Evolutionary conservation across 2,329 filamentous ascomycete species (phyloP).

Genomic region (Fusarium luffae): DNA sequence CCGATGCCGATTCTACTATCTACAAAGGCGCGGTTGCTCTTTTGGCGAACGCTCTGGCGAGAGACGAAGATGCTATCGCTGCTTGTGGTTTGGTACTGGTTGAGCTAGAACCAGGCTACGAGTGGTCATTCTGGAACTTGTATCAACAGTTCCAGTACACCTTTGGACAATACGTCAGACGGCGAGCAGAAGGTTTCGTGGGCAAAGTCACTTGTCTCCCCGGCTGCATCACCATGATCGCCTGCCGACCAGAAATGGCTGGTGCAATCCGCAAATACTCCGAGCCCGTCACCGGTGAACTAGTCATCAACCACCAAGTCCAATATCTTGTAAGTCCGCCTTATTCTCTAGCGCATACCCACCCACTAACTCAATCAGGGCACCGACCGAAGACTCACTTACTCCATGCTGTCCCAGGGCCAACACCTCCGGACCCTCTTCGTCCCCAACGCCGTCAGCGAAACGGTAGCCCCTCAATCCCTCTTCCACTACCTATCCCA

Average conservation of each 20-base stretch:
- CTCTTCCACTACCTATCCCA: slow-evolving; percentile 50
- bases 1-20: slow-evolving; percentile 38
- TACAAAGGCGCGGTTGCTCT: slow-evolving; percentile 35
- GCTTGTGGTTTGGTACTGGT: slow-evolving; percentile 37
- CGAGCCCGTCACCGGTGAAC: slow-evolving; percentile 30
- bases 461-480: slow-evolving; percentile 50
- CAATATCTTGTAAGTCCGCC: slow-evolving; percentile 34
- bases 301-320: slow-evolving; percentile 38
- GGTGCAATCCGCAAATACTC: slow-evolving; percentile 39
- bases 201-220: slow-evolving; percentile 38
- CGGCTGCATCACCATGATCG: slow-evolving; percentile 41
- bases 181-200: slow-evolving; percentile 31
- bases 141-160: slow-evolving; percentile 44
- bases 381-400: slow-evolving; percentile 37
- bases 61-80: slow-evolving; percentile 36
- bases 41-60: slow-evolving; percentile 26
- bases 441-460: slow-evolving; percentile 49
- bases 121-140: slow-evolving; percentile 41
- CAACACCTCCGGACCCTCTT: slow-evolving; percentile 45
- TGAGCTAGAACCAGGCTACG: slow-evolving; percentile 37
- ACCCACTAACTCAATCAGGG: slow-evolving; percentile 21
- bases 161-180: slow-evolving; percentile 36
- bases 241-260: slow-evolving; percentile 37
- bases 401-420: slow-evolving; percentile 40
- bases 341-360: too few relatives aligned